Evolutionary conservation across 768 basidiomycete genomes (phyloP).

Genomic region (Trametes elegans): DNA sequence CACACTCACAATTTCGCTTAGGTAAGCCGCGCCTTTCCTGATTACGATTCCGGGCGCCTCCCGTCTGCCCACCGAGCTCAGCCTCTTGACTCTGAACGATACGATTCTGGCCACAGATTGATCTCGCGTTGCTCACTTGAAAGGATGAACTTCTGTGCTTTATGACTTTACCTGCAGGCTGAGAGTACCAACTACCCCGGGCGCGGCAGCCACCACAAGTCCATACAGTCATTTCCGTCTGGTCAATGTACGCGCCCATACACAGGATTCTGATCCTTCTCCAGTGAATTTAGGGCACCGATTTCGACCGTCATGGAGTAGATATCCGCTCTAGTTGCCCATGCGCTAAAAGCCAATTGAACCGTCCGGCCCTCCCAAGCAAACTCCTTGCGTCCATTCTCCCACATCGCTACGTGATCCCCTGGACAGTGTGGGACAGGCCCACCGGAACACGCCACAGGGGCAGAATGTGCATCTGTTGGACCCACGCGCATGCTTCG

Average conservation of each 20-base stretch:
- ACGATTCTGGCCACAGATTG: too few relatives aligned
- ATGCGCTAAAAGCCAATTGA: conserved; percentile 3
- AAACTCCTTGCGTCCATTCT: conserved; percentile 2
- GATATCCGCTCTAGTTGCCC: neutral
- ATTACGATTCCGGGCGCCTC: conserved; percentile 7
- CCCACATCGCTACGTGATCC: conserved; percentile 14
- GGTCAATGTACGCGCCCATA: neutral
- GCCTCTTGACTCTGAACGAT: too few relatives aligned
- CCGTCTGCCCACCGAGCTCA: neutral
- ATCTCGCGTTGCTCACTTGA: too few relatives aligned
- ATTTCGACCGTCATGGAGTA: conserved; percentile 1
- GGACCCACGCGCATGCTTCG: neutral
- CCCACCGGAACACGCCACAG: neutral
- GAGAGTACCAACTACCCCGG: too few relatives aligned
- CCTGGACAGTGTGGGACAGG: conserved; percentile 1
- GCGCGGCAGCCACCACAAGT: too few relatives aligned
- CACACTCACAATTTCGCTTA: conserved; percentile 11
- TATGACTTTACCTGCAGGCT: too few relatives aligned
- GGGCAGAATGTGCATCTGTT: neutral
- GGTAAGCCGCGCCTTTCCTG: too few relatives aligned
- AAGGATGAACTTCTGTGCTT: too few relatives aligned
- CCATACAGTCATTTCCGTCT: neutral
- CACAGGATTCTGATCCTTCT: neutral
- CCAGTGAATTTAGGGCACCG: neutral
- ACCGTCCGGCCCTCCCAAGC: neutral